These are phyloP conservation scores for Xylariaceae sp. DNA, from an alignment of 2,329 filamentous ascomycete genomes.

Conservation along the genomic window DNA sequence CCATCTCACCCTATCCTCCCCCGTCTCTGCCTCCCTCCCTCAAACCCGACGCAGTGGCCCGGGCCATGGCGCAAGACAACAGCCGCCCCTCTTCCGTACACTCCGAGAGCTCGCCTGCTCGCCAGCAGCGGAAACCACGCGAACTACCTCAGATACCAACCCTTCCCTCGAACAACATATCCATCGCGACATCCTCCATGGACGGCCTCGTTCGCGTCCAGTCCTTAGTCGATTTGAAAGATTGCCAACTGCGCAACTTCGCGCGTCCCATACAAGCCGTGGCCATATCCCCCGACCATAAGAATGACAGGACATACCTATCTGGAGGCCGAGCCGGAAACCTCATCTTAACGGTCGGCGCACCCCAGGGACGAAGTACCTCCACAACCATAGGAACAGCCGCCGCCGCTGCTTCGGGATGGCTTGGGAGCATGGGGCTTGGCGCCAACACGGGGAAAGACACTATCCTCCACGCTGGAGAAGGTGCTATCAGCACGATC, in stretches of 20 bases:
- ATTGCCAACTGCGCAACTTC: conserved; percentile 90
- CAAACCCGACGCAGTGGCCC: conserved; percentile 39
- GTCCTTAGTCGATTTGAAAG: conserved; percentile 80
- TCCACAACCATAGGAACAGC: conserved; percentile 84
- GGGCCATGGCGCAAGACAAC: conserved; percentile 33
- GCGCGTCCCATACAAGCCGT: conserved; percentile 88
- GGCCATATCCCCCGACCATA: conserved; percentile 92
- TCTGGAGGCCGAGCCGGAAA: conserved; percentile 88
- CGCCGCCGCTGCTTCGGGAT: conserved; percentile 78
- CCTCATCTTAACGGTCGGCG: conserved; percentile 80
- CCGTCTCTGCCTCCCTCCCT: conserved; percentile 49
- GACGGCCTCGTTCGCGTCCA: conserved; percentile 94
- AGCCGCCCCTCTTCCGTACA: conserved; percentile 36
- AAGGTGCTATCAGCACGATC: conserved; percentile 85
- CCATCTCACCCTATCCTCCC: conserved; percentile 80
- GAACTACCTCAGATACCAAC: conserved; percentile 60
- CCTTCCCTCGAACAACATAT: conserved; percentile 83
- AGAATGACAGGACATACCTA: conserved; percentile 80
- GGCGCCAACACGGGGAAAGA: conserved; percentile 77
- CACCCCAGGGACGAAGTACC: conserved; percentile 74
- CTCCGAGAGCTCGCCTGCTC: conserved; percentile 43
- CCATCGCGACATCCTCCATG: conserved; percentile 88
- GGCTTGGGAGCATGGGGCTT: conserved; percentile 85
- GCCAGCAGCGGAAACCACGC: conserved; percentile 19
- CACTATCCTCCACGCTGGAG: conserved; percentile 82